Percentiles rank a stretch among this genome's conserved stretches.
Evolutionary conservation across 192 early-diverging fungal species (phyloP).

Genomic region (Coemansia sp.): DNA sequence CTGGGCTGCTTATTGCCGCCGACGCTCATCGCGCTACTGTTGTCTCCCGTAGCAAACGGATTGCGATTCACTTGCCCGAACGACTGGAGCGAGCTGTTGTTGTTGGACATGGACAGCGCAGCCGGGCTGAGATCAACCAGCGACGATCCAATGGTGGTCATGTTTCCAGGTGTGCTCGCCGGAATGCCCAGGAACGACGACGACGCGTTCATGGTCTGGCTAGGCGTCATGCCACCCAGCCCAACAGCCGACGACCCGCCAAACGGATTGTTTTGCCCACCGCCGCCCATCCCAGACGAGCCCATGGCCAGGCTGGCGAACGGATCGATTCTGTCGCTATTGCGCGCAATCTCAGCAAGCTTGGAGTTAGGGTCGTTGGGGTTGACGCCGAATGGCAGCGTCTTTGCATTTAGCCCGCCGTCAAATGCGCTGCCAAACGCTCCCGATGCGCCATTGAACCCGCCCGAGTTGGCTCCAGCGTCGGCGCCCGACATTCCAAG

Average conservation of each 20-base stretch:
- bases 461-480: constrained; percentile 1
- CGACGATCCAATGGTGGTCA: constrained; percentile 22
- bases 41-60: constrained; percentile 38
- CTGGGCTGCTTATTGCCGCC: constrained; percentile 22
- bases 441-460: constrained; percentile 36
- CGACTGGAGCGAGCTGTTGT: constrained; percentile 20
- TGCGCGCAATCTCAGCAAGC: constrained; percentile 57
- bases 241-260: constrained; percentile 13
- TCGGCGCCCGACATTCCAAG: constrained; percentile 9
- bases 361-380: constrained; percentile 43
- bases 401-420: constrained; percentile 44
- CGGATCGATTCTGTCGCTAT: constrained; percentile 57
- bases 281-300: constrained; percentile 12
- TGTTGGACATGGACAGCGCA: constrained; percentile 24
- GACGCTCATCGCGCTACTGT: background rate
- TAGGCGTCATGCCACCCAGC: constrained; percentile 10
- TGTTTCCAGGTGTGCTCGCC: constrained; percentile 2
- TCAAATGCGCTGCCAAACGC: constrained; percentile 55
- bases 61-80: constrained; percentile 52
- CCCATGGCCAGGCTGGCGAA: constrained; percentile 57
- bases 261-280: constrained; percentile 28
- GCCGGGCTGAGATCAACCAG: constrained; percentile 41
- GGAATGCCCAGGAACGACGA: constrained; percentile 12
- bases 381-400: constrained; percentile 41
- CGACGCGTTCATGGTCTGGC: constrained; percentile 6